Evolutionary conservation across 352 stramenopile species (phyloP).

Genomic region (Globisporangium canariense): DNA sequence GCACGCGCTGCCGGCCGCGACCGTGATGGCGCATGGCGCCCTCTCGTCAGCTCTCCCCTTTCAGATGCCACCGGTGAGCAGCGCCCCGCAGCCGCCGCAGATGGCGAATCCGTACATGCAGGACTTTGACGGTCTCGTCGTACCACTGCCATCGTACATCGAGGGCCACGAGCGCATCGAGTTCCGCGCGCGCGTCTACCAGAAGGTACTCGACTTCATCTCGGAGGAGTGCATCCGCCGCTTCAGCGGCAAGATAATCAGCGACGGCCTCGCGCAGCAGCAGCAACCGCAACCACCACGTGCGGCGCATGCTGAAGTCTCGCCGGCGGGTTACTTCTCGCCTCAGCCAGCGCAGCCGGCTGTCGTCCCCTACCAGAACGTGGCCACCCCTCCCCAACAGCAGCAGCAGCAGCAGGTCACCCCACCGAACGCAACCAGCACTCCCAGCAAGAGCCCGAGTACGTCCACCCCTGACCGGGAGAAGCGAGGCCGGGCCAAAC

Average conservation of each 20-base stretch:
- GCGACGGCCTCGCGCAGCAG: not conserved
- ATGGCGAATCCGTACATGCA: slow-evolving; percentile 53
- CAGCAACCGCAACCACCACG: slow-evolving; percentile 1
- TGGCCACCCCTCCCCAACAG: not conserved
- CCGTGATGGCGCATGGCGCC: not conserved
- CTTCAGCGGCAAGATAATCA: slow-evolving; percentile 23
- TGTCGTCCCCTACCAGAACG: slow-evolving; percentile 1
- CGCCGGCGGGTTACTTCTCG: not conserved
- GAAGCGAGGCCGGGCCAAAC: not conserved
- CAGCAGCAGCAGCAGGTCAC: slow-evolving; percentile 2
- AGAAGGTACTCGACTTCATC: slow-evolving; percentile 83
- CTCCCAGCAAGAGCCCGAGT: not conserved
- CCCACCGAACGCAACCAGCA: not conserved
- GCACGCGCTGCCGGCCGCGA: not conserved
- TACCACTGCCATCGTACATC: slow-evolving; percentile 72
- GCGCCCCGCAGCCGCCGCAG: slow-evolving; percentile 42
- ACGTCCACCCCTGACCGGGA: not conserved
- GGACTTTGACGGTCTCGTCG: slow-evolving; percentile 79
- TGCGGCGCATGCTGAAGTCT: not conserved
- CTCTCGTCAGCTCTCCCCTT: too few species aligned
- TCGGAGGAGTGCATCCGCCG: slow-evolving; percentile 74
- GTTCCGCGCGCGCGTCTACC: slow-evolving; percentile 76
- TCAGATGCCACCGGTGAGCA: not conserved
- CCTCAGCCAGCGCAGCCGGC: not conserved
- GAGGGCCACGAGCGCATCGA: slow-evolving; percentile 67